Conservation (phyloP, 2,329 filamentous ascomycete species). For the Nothomitra cinnamomea region DNA sequence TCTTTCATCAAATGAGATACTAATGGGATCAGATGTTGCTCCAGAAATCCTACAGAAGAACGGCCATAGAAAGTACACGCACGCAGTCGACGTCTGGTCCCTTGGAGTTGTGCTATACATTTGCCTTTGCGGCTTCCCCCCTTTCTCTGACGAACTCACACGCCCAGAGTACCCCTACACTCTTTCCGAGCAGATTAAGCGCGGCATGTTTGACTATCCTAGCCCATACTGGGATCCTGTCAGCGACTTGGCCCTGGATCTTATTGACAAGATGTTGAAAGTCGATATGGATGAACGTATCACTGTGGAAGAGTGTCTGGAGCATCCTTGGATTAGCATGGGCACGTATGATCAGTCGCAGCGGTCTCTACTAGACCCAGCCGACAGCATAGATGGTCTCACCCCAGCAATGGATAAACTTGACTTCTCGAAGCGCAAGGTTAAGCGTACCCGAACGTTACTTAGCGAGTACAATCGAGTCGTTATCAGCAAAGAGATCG, state of each 20-base stretch:
- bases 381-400: slow-evolving; percentile 82
- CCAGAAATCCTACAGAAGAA: slow-evolving; percentile 82
- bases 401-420: slow-evolving; percentile 71
- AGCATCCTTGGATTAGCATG: slow-evolving; percentile 76
- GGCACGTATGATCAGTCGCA: slow-evolving; percentile 18
- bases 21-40: slow-evolving; percentile 48
- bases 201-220: slow-evolving; percentile 81
- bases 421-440: slow-evolving; percentile 68
- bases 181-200: slow-evolving; percentile 76
- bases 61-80: slow-evolving; percentile 74
- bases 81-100: slow-evolving; percentile 92
- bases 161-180: slow-evolving; percentile 68
- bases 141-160: slow-evolving; percentile 88
- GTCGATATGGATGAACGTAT: slow-evolving; percentile 72
- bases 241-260: slow-evolving; percentile 70
- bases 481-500: slow-evolving; percentile 21
- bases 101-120: slow-evolving; percentile 97
- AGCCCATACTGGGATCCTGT: slow-evolving; percentile 91
- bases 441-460: slow-evolving; percentile 68
- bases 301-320: slow-evolving; percentile 76
- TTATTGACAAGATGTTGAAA: slow-evolving; percentile 89
- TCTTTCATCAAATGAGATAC: slow-evolving; percentile 5
- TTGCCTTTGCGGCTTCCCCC: slow-evolving; percentile 88
- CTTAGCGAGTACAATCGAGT: slow-evolving; percentile 45
- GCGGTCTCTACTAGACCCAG: slow-evolving; percentile 30